Base-by-base conservation (phyloP, 352 stramenopile genomes). In the Phytopythium helicoides region DNA sequence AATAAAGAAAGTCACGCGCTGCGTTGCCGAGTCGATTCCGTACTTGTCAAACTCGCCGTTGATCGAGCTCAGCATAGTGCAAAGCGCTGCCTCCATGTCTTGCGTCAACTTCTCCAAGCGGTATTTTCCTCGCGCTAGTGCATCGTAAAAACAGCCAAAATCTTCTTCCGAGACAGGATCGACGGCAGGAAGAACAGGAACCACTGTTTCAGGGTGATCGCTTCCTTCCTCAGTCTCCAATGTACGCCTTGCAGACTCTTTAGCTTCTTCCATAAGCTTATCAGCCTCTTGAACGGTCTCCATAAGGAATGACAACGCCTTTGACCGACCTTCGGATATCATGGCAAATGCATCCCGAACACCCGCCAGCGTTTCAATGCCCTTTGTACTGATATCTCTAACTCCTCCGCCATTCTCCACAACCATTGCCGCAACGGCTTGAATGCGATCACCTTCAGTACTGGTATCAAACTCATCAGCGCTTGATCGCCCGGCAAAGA, bases 1-100 rank as follows among this genome's bases (percentile, higher is more conserved):
- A 10, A 93, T 52, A 21, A 89, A 86, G 46, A 93, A 93, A 44
- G 76, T 86, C 21, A 88, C 56, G 0, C 68, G 76, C 35, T 92
- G 76, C 5, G 68, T 54, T 34, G 67, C 58, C 1, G 71, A 84
- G 39, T 93, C 81, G 48, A 93, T 89, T 23, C 78, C 83, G 56
- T 88, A 92, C n/a, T 72, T 69, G 44, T 54, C 58, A 47, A 93
- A 84, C 16, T 87, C 71, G 21, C 83, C 66, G 18, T 84, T 75
- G 57, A 81, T 76, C 11, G 76, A 77, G n/a, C 73, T 77, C 38
- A 93, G 58, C 25, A 90, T 57, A 26, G 64, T 67, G 14, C 70
- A 64, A 25, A 91, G 53, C 5, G 59, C 67, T 10, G 6, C 51
- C 25, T 86, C 65, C 16, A 86, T 64, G 18, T 68, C 66, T 9